Conservation (phyloP, 2,329 filamentous ascomycete genomes). For the Colletotrichum sp. region DNA sequence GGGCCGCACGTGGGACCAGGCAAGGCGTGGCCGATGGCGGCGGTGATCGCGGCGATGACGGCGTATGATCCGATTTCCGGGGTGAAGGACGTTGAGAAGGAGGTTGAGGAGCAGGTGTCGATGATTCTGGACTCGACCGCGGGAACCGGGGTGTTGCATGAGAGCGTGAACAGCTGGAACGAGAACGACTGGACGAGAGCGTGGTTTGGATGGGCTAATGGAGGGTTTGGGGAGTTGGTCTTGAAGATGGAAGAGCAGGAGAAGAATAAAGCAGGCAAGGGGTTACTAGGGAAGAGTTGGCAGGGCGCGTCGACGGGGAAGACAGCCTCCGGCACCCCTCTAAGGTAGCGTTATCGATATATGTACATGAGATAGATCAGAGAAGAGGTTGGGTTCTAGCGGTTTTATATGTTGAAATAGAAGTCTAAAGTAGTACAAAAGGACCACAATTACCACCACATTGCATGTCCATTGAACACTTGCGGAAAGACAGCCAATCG, state of each 20-base stretch:
- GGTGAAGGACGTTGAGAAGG: constrained; percentile 32
- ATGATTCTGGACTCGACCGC: constrained; percentile 46
- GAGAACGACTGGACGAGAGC: constrained; percentile 44
- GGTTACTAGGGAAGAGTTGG: constrained; percentile 3
- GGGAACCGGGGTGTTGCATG: constrained; percentile 52
- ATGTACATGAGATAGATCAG: background rate
- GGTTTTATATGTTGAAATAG: background rate
- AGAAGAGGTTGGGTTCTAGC: background rate
- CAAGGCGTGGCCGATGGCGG: constrained; percentile 62
- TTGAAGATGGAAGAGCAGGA: constrained; percentile 27
- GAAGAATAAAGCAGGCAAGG: background rate
- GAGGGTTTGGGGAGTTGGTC: constrained; percentile 46
- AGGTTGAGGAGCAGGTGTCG: constrained; percentile 37
- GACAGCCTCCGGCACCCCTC: background rate
- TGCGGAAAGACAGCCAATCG: no score
- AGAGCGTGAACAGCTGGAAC: constrained; percentile 50
- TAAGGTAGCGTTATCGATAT: background rate
- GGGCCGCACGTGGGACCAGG: constrained; percentile 69
- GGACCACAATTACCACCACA: no score
- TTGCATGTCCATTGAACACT: accelerated
- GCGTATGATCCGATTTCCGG: constrained; percentile 33
- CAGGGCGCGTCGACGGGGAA: background rate
- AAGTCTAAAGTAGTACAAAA: no score
- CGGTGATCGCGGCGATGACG: constrained; percentile 58
- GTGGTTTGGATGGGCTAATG: constrained; percentile 53